Percentiles rank a stretch among this genome's conserved stretches.
Conservation (phyloP, 169 alveolate genomes). For the Plasmodium yoelii region DNA sequence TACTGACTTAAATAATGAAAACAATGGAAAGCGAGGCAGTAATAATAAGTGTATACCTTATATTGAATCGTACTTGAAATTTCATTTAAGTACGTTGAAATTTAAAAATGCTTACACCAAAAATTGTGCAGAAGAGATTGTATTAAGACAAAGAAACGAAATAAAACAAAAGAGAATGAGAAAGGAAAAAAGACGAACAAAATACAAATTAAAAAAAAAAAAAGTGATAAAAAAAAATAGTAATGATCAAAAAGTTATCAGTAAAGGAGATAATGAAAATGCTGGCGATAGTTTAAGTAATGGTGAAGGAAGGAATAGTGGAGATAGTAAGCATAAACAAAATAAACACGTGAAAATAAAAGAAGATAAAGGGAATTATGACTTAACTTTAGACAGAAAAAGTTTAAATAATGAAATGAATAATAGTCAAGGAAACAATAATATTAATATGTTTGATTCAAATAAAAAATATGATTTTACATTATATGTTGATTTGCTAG, state of each 20-base stretch:
- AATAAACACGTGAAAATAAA: background rate
- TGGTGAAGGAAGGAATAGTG: background rate
- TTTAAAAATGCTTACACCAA: slow-evolving; percentile 69
- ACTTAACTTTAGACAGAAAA: no score
- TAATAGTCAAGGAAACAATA: background rate
- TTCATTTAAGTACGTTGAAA: slow-evolving; percentile 38
- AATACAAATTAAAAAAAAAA: slow-evolving; percentile 3
- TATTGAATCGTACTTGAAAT: slow-evolving; percentile 68
- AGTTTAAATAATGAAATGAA: background rate
- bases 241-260: background rate
- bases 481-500: slow-evolving; percentile 52
- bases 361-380: slow-evolving; percentile 4
- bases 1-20: slow-evolving; percentile 5
- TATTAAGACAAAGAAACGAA: slow-evolving; percentile 17
- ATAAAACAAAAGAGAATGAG: slow-evolving; percentile 7
- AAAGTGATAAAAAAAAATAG: background rate
- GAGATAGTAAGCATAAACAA: background rate
- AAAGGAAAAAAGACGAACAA: background rate
- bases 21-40: background rate
- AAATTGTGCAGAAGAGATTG: slow-evolving; percentile 24
- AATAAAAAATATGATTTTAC: slow-evolving; percentile 51
- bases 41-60: slow-evolving; percentile 54
- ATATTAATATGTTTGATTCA: background rate
- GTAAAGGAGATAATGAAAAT: background rate
- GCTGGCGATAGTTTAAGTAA: background rate